Base-by-base conservation (phyloP, 2,329 filamentous ascomycete genomes). In the Onygenales sp. region DNA sequence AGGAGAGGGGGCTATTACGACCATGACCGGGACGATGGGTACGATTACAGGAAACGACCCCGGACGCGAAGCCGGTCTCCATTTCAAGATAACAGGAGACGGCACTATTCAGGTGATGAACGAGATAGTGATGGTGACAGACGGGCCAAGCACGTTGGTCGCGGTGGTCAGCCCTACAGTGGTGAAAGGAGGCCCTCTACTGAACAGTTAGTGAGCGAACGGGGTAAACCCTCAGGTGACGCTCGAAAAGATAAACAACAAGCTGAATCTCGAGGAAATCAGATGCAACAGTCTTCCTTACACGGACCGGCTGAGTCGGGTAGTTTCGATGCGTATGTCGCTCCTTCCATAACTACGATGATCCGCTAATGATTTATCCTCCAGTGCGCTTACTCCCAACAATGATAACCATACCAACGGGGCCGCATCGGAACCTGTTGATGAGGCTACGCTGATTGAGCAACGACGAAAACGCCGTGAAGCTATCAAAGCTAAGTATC, bases 391-490 rank as follows among this genome's bases (percentile, higher is more conserved):
- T 54, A 51, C 52, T 39, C 46, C 57, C 49, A 54, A 58, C 44
- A 61, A 58, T 32, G 52, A 42, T 42, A 54, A 42, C 42, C 61
- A 65, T 59, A 32, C 11, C 34, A 65, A 66, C 57, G 59, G 58
- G 52, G 61, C 72, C 65, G 77, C 80, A 58, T 73, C 78, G 53
- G 76, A 83, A 61, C 77, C 80, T n/a, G 67, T 89, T 60, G 86
- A 94, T 67, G 87, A 94, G 73, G 87, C 86, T 57, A 84, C 87
- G 60, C 79, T 92, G 63, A 87, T 95, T 63, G 87, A 94, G 68
- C 85, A 89, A 63, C 86, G 91, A 52, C 86, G 90, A 32, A 89
- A 86, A 65, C 83, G 87, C 54, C 85, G 91, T 59, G 88, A 93
- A 72, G 88, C 88, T 58, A 86, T 95, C 58, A 81, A 89, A 65